Evolutionary conservation across 1,139 yeast species (phyloP), one percentile per base, ranked within the genome.

Genomic region (Zygoascus sp.): DNA sequence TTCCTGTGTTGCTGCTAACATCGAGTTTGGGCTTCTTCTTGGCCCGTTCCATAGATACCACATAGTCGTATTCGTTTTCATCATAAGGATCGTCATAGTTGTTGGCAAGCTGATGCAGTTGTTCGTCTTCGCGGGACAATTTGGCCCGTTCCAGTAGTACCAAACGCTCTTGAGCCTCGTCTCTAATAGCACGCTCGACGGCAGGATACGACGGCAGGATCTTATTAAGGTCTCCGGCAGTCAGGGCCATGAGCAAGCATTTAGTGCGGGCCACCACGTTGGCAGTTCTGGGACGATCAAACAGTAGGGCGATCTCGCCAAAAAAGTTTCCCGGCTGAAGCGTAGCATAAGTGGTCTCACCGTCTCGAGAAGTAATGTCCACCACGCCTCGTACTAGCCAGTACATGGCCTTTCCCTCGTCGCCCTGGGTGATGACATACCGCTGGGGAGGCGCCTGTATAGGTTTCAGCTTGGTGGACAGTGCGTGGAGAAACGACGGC

Each of bases 301-400:
- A 83, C 32, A 84, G 66, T 41, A 83, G 81, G 5, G 92, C 92
- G 46, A 83, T 83, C 59, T 84, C 94, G 20, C 89, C 94, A 62
- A 84, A 84, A 56, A 81, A 83, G 34, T 80, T 74, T 1, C 92
- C 92, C 2, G 83, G 74, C 3, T 76, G 73, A 13, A 84, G 66
- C 58, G 81, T 87, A 2, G 90, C 89, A 59, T 80, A 82, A 4
- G 80, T 70, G 2, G 85, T 75, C 62, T 83, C 90, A 22, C 88
- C 90, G 61, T 83, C 92, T 3, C 85, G 76, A 7, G 86, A 79
- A 0, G 87, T 79, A 11, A 83, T 87, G 23, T 79, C 79, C 1
- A 83, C 92, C 0, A 80, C 73, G 2, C 94, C 94, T 57, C 83
- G 77, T 13, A 84, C 65, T 34, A 84, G 80, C 89, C 90, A 83